phyloP scores from a whole-genome alignment of 768 basidiomycete species.

The Serendipita sp. region DNA sequence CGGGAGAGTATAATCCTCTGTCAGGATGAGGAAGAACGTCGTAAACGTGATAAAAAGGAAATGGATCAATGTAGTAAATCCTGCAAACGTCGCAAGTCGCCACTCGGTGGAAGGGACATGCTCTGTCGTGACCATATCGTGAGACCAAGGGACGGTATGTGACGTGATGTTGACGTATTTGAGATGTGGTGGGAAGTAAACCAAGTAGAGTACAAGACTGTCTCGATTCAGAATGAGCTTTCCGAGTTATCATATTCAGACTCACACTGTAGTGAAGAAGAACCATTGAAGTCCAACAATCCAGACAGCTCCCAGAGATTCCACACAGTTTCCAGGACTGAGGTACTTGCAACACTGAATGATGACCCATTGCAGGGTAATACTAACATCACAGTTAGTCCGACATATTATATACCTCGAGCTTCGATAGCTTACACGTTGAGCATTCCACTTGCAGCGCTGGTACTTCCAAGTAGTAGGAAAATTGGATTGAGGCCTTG shows the following conservation, averaged over 20 bases:
- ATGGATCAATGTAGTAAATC: background rate
- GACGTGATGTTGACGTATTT: constrained; percentile 38
- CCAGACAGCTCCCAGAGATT: constrained; percentile 62
- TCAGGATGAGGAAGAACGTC: constrained; percentile 35
- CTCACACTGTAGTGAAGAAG: constrained; percentile 70
- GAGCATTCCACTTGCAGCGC: constrained; percentile 63
- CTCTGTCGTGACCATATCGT: background rate
- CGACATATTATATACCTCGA: background rate
- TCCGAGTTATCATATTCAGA: constrained; percentile 9
- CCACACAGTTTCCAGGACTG: constrained; percentile 56
- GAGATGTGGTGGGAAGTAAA: constrained; percentile 75
- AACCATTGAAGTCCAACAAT: constrained; percentile 76
- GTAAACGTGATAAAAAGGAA: constrained; percentile 34
- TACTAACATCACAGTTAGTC: constrained; percentile 21
- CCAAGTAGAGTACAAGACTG: constrained; percentile 78
- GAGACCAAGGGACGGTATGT: constrained; percentile 2
- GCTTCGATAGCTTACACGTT: constrained; percentile 43
- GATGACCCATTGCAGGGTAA: constrained; percentile 70
- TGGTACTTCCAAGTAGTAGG: constrained; percentile 73
- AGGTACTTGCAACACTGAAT: constrained; percentile 58
- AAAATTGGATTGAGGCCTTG: constrained; percentile 90
- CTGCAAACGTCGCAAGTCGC: constrained; percentile 3
- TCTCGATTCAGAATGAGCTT: background rate
- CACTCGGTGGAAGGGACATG: constrained; percentile 4
- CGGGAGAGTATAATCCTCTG: background rate